A percentile compares a stretch with the other conserved stretches of the same genome.
Conservation (phyloP, 495 filamentous ascomycete genomes). For the Daldinia grandis region DNA sequence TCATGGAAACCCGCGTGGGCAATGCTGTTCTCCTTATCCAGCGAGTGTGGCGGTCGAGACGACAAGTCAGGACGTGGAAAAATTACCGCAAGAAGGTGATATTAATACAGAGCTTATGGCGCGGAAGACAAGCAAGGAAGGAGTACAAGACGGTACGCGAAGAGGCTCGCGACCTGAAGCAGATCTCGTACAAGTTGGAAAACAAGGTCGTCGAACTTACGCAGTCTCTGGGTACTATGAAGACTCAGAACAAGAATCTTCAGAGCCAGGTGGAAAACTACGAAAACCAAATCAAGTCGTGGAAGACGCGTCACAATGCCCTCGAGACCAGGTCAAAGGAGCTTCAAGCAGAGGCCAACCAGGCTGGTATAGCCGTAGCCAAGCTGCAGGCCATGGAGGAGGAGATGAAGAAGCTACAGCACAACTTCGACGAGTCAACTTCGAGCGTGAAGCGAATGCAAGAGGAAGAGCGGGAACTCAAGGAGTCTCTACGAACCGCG, state of each 20-base stretch:
- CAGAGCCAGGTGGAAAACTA: slow-evolving; percentile 93
- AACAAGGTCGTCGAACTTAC: slow-evolving; percentile 99
- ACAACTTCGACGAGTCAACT: slow-evolving; percentile 83
- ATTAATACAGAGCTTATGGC: slow-evolving; percentile 92
- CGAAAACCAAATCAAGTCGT: slow-evolving; percentile 92
- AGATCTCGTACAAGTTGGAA: slow-evolving; percentile 98
- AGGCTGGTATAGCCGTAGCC: slow-evolving; percentile 93
- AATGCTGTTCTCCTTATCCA: slow-evolving; percentile 93
- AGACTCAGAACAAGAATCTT: slow-evolving; percentile 89
- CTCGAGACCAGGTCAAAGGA: slow-evolving; percentile 91
- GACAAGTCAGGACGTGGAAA: slow-evolving; percentile 81
- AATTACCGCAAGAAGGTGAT: slow-evolving; percentile 88
- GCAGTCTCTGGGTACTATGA: slow-evolving; percentile 89
- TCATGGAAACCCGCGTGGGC: slow-evolving; percentile 91
- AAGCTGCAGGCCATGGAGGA: slow-evolving; percentile 87
- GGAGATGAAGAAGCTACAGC: slow-evolving; percentile 91
- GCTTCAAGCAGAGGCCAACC: slow-evolving; percentile 94
- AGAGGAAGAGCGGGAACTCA: slow-evolving; percentile 84
- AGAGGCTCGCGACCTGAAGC: slow-evolving; percentile 96
- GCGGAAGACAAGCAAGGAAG: slow-evolving; percentile 80
- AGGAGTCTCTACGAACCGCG: slow-evolving; percentile 77
- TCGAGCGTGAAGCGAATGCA: slow-evolving; percentile 91
- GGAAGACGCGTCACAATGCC: slow-evolving; percentile 89
- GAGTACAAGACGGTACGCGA: slow-evolving; percentile 90
- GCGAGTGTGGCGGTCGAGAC: slow-evolving; percentile 83